Conservation (phyloP, 805 yeast species). For the Wickerhamomyces bisporus region DNA sequence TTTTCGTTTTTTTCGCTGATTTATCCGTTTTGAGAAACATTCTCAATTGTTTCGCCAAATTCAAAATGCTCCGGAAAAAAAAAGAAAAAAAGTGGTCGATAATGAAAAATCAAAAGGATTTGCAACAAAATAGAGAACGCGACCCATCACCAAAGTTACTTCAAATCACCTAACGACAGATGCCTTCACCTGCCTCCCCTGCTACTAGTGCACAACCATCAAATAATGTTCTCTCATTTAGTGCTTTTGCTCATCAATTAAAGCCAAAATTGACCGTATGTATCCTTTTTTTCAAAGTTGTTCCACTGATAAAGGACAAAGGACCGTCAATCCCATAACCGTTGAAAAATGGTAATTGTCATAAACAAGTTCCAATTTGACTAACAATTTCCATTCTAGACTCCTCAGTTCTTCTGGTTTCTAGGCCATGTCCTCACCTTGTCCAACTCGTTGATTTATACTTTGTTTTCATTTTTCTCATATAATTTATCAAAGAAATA, state of each 20-base stretch:
- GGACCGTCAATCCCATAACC: neutral
- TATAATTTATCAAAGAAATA: constrained; percentile 28
- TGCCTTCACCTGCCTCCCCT: constrained; percentile 1
- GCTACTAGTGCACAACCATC: neutral
- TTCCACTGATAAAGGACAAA: too few species aligned
- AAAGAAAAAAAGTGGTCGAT: neutral
- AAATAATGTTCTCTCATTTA: constrained; percentile 2
- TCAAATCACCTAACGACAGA: constrained; percentile 2
- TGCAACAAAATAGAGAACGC: too few species aligned
- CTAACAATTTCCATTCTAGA: too few species aligned
- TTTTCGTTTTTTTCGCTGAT: neutral
- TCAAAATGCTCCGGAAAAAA: neutral
- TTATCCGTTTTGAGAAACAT: neutral
- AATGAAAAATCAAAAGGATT: too few species aligned
- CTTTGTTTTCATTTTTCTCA: constrained; percentile 38
- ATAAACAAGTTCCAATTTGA: too few species aligned
- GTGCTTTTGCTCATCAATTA: constrained; percentile 12
- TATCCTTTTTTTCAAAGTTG: too few species aligned
- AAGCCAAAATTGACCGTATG: constrained; percentile 15
- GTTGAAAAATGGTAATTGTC: neutral
- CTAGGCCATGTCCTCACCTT: constrained; percentile 52
- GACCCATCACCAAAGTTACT: too few species aligned
- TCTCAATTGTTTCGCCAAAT: too few species aligned
- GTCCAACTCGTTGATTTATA: constrained; percentile 34
- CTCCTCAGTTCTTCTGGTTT: constrained; percentile 70